Percentiles rank a stretch among this genome's conserved stretches.
These are phyloP conservation scores for Pythium biforme DNA, from an alignment of 352 stramenopile species.

Conservation along the genomic window DNA sequence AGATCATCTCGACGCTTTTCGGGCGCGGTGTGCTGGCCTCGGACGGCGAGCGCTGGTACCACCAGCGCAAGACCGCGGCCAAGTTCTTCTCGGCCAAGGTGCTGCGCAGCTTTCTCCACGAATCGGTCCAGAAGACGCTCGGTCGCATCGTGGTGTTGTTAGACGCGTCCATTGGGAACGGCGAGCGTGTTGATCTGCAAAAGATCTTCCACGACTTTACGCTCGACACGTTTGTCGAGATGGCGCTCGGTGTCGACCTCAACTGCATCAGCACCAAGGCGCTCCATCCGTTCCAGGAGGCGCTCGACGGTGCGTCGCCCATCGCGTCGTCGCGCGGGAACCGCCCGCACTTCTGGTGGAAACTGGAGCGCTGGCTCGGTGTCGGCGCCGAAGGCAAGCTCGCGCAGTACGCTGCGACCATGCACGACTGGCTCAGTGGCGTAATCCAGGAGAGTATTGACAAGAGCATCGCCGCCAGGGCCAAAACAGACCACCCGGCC, in stretches of 20 bases:
- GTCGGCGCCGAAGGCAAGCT: slow-evolving; percentile 41
- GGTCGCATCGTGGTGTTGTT: not conserved
- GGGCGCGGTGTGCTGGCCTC: slow-evolving; percentile 25
- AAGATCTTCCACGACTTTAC: slow-evolving; percentile 49
- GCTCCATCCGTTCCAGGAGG: slow-evolving; percentile 46
- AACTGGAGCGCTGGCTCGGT: slow-evolving; percentile 43
- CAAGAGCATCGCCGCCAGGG: slow-evolving; percentile 6
- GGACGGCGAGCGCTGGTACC: slow-evolving; percentile 33
- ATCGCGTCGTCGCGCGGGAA: slow-evolving; percentile 44
- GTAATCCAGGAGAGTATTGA: slow-evolving; percentile 38
- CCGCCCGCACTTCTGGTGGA: slow-evolving; percentile 50
- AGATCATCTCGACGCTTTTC: slow-evolving; percentile 24
- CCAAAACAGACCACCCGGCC: not conserved
- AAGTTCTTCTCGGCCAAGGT: slow-evolving; percentile 33
- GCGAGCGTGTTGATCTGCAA: slow-evolving; percentile 18
- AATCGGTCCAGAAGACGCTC: slow-evolving; percentile 20
- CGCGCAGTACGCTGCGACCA: slow-evolving; percentile 22
- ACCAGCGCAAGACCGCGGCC: slow-evolving; percentile 31
- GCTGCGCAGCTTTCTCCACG: slow-evolving; percentile 28
- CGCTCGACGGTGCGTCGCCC: slow-evolving; percentile 36
- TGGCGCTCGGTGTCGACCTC: slow-evolving; percentile 49
- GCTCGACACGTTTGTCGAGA: slow-evolving; percentile 53
- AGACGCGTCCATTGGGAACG: not conserved
- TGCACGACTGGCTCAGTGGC: slow-evolving; percentile 44
- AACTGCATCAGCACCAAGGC: slow-evolving; percentile 35